phyloP scores from a whole-genome alignment of 2,329 filamentous ascomycete genomes.

The Ilyonectria sp. region DNA sequence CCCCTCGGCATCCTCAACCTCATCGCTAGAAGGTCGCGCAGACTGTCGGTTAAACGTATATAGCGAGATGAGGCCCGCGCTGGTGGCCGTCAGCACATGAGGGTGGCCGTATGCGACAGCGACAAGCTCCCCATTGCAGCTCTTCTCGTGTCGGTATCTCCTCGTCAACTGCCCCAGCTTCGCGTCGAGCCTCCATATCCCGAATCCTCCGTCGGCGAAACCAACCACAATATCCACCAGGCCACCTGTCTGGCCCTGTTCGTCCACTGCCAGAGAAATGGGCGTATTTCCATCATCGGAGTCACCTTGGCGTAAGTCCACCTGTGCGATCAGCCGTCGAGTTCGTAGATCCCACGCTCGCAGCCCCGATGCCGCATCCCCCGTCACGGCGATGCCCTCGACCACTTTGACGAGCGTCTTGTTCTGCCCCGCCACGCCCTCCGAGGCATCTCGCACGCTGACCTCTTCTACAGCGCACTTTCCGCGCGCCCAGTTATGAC shows the following conservation, averaged over 20 bases:
- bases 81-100: slow-evolving; percentile 85
- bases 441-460: slow-evolving; percentile 64
- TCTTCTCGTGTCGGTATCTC: slow-evolving; percentile 73
- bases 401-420: slow-evolving; percentile 84
- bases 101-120: slow-evolving; percentile 81
- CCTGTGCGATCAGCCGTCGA: slow-evolving; percentile 71
- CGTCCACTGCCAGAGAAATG: slow-evolving; percentile 77
- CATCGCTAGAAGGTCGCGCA: slow-evolving; percentile 26
- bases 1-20: slow-evolving; percentile 8
- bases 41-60: slow-evolving; percentile 72
- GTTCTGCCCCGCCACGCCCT: slow-evolving; percentile 51
- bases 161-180: slow-evolving; percentile 59
- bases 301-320: slow-evolving; percentile 49
- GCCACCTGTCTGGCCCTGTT: slow-evolving; percentile 59
- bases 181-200: slow-evolving; percentile 75
- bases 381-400: slow-evolving; percentile 84
- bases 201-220: slow-evolving; percentile 80
- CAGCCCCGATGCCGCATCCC: slow-evolving; percentile 77
- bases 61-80: slow-evolving; percentile 80
- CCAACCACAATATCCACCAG: slow-evolving; percentile 76
- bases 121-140: slow-evolving; percentile 76
- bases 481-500: slow-evolving; percentile 92
- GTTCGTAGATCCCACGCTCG: slow-evolving; percentile 84
- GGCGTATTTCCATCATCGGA: slow-evolving; percentile 57
- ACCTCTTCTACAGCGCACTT: slow-evolving; percentile 86